Evolutionary conservation across 2,329 filamentous ascomycete species (phyloP), one percentile per base, ranked within the genome.

Genomic region (Aureobasidium vineae): DNA sequence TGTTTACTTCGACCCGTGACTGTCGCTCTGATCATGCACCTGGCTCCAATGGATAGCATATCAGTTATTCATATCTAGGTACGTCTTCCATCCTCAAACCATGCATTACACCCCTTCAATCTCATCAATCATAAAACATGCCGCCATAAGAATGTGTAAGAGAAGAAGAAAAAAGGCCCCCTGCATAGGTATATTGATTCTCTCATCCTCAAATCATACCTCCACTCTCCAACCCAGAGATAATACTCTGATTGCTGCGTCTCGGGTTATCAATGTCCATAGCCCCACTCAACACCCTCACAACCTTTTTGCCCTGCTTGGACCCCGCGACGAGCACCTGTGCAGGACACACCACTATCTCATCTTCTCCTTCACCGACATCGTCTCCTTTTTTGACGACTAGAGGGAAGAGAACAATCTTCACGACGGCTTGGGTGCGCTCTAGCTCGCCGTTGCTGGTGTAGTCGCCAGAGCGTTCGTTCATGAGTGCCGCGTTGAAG

Each of bases 331-430:
- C 86, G 68, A 98, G 85, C 41, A 99, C 95, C 77, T 98, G 94
- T 7, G 96, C 95, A 11, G 94, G 94, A 75, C 90, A 96, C 52
- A 99, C 92, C 54, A 98, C 93, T 70, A 96, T 91, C 82, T 98
- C 93, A 71, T 97, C 92, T 65, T 97, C 92, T 65, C 93, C 94
- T 63, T 89, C 85, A 28, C 93, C 95, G 47, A 83, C 82, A 75
- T 98, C 94, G 73, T 96, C 91, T 63, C 93, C 94, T 81, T 95
- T 96, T 81, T 97, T 97, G 72, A 98, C 91, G 21, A 99, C 94
- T 1, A 98, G 84, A 11, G 96, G 96, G 82, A 99, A 99, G 47
- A 99, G 85, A 1, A 99, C 93, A 69, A 97, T 86, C 71, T 95
- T 90, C 47, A 99, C 92, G 21, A 94, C 86, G 31, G 92, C 88